Conservation (phyloP, 768 basidiomycete species). For the Amanita brunnescens region DNA sequence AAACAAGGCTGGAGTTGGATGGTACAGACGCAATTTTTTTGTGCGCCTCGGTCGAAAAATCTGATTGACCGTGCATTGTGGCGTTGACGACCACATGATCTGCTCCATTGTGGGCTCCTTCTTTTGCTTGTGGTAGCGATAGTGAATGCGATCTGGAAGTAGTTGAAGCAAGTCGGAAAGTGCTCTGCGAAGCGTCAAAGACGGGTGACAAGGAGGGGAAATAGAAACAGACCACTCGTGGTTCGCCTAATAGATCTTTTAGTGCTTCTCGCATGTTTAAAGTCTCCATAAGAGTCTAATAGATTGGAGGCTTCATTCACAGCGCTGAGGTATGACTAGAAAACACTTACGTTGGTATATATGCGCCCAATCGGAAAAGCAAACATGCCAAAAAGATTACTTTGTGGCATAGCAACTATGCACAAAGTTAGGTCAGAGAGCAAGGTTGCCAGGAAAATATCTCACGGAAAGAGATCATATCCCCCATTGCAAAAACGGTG, state of each 20-base stretch:
- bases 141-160: neutral
- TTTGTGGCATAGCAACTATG: conserved; percentile 3
- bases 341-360: conserved; percentile 11
- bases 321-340: neutral
- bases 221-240: neutral
- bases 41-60: neutral
- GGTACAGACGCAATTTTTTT: neutral
- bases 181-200: too few species aligned
- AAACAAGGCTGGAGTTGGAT: neutral
- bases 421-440: neutral
- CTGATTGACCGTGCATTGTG: neutral
- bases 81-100: neutral
- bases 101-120: neutral
- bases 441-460: too few species aligned
- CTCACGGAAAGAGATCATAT: conserved; percentile 10
- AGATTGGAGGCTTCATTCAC: too few species aligned
- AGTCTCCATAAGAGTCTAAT: conserved; percentile 10
- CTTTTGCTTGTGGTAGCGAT: neutral
- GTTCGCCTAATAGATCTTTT: neutral
- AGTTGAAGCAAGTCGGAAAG: neutral
- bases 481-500: conserved; percentile 9
- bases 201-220: too few species aligned
- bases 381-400: conserved; percentile 9
- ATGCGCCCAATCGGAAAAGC: conserved; percentile 9
- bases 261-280: conserved; percentile 1